A percentile compares a stretch with the other conserved stretches of the same genome.
Conservation (phyloP, 2,329 filamentous ascomycete genomes). For the Mollisia scopiformis region DNA sequence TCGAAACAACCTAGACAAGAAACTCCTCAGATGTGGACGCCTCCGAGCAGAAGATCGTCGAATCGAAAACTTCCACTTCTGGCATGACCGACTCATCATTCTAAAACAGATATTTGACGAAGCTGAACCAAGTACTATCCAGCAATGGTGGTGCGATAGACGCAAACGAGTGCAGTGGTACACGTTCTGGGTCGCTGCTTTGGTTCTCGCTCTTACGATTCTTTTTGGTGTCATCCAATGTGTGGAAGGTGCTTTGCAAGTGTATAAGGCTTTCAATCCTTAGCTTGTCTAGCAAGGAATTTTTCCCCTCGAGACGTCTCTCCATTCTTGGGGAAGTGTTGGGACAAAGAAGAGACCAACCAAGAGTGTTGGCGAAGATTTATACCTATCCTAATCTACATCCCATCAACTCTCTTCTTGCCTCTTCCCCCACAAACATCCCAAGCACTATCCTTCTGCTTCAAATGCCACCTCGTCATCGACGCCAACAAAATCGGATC, state of each 20-base stretch:
- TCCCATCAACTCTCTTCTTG: too few relatives aligned
- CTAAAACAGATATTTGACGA: conserved; percentile 48
- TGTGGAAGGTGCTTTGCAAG: conserved; percentile 45
- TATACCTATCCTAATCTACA: too few relatives aligned
- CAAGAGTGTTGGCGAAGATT: too few relatives aligned
- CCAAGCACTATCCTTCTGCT: conserved; percentile 27
- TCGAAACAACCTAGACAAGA: background rate
- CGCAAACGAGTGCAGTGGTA: conserved; percentile 48
- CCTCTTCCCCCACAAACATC: conserved; percentile 21
- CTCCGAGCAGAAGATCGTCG: conserved; percentile 39
- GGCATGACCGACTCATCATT: conserved; percentile 47
- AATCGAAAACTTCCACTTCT: conserved; percentile 43
- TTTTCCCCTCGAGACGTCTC: too few relatives aligned
- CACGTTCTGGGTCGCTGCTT: conserved; percentile 46
- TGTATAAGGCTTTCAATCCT: conserved; percentile 29
- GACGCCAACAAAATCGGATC: conserved; percentile 24
- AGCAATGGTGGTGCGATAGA: conserved; percentile 48
- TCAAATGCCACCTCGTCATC: conserved; percentile 28
- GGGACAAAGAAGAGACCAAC: too few relatives aligned
- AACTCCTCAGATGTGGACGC: conserved; percentile 33
- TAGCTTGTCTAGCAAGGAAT: too few relatives aligned
- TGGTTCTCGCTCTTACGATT: conserved; percentile 17
- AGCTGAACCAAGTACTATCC: conserved; percentile 38
- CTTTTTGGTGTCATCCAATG: conserved; percentile 45
- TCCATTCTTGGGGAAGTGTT: too few relatives aligned